phyloP scores from a whole-genome alignment of 1,284 basidiomycete species.

The Fomes fomentarius region DNA sequence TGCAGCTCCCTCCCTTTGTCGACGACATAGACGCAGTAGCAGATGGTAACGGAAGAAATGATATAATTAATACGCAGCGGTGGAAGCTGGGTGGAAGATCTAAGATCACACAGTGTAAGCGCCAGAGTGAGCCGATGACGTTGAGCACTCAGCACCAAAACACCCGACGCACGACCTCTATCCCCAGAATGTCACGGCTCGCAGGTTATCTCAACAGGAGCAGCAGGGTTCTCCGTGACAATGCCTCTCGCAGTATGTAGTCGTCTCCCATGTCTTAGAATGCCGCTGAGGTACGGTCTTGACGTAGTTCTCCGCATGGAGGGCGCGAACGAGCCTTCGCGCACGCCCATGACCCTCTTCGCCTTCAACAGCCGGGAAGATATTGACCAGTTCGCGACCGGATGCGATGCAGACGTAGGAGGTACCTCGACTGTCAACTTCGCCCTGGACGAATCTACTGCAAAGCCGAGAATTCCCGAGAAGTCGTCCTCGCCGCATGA shows the following conservation, averaged over 20 bases:
- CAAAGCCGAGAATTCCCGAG: slow-evolving; percentile 28
- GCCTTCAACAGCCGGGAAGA: slow-evolving; percentile 63
- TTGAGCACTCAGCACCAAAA: background rate
- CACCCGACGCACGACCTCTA: background rate
- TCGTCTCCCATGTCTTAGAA: background rate
- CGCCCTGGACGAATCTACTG: slow-evolving; percentile 55
- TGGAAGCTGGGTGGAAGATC: no score
- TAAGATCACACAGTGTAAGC: no score
- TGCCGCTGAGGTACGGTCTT: slow-evolving; percentile 12
- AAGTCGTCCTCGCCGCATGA: slow-evolving; percentile 42
- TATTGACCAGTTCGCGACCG: slow-evolving; percentile 66
- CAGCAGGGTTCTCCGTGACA: slow-evolving; percentile 36
- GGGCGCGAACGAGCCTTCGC: slow-evolving; percentile 62
- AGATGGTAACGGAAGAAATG: no score
- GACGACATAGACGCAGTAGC: no score
- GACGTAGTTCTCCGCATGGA: slow-evolving; percentile 69
- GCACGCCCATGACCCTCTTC: slow-evolving; percentile 63
- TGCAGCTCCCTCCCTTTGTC: no score
- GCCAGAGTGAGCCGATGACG: slow-evolving; percentile 1
- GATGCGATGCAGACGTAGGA: slow-evolving; percentile 86
- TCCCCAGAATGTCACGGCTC: slow-evolving; percentile 34
- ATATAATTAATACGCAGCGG: no score
- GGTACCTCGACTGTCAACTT: slow-evolving; percentile 79
- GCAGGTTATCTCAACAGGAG: slow-evolving; percentile 40
- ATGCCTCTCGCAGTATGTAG: slow-evolving; percentile 35